Base-by-base conservation (phyloP, 2,329 filamentous ascomycete species). In the Paracamarosporium sp. region DNA sequence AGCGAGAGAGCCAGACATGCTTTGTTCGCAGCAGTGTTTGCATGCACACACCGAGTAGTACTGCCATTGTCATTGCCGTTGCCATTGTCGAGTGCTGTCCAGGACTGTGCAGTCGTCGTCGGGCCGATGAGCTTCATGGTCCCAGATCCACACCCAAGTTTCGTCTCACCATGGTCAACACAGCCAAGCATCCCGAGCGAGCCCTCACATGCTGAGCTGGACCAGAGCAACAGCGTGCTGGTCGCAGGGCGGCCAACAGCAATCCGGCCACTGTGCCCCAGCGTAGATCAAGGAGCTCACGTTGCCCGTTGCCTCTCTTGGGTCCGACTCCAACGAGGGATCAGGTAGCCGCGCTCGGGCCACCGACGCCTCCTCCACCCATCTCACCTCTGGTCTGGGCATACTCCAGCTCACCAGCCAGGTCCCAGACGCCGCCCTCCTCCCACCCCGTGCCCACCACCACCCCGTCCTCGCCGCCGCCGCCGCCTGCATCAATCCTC, bases 331-430 rank as follows among this genome's bases (percentile, higher is more conserved):
- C n/a, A n/a, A n/a, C n/a, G n/a, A n/a, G n/a, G n/a, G n/a, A n/a
- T n/a, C n/a, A n/a, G n/a, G n/a, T n/a, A n/a, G n/a, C n/a, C n/a
- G n/a, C 53, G 35, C 41, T 38, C 51, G 17, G 35, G 24, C 50
- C 50, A 20, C 24, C 27, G 24, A 36, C 25, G 41, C 44, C 54
- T 51, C n/a, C 24, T 44, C 53, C 47, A 24, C 50, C n/a, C 44
- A 44, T 35, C 53, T 46, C 43, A 43, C 38, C 27, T 38, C 47
- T 27, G 22, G 17, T 20, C 44, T 22, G 44, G 30, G 45, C 45
- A 12, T 33, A 38, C 47, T 36, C 40, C 41, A 46, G 30, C 50
- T 31, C 50, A 25, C 25, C 50, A 17, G 15, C 45, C 58, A 50
- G 33, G 43, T 35, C 24, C 28, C 30, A 25, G 45, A 17, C 9